These are phyloP conservation scores for Rosa multiflora DNA, from an alignment of 306 rosid genomes.

Conservation along the genomic window DNA sequence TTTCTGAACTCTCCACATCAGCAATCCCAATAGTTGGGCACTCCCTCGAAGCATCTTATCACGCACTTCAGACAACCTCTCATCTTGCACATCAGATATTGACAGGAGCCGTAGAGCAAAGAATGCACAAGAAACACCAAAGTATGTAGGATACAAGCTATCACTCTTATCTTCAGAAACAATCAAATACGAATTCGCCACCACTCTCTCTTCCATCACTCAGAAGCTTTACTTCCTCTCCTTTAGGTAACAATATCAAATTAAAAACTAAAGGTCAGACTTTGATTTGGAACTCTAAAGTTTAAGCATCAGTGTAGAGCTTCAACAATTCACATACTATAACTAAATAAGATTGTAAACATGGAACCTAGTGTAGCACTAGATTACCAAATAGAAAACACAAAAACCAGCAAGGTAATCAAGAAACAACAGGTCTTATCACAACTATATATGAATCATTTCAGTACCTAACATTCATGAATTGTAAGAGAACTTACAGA, in stretches of 20 bases:
- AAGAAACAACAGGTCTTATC: constrained; percentile 25
- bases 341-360: constrained; percentile 12
- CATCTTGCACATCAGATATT: constrained; percentile 44
- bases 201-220: constrained; percentile 64
- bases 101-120: constrained; percentile 66
- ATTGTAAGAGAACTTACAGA: constrained; percentile 37
- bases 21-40: constrained; percentile 78
- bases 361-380: constrained; percentile 31
- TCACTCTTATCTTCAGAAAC: constrained; percentile 47
- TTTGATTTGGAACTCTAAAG: constrained; percentile 20
- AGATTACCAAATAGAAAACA: constrained; percentile 1
- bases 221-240: constrained; percentile 27
- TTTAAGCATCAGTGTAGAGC: constrained; percentile 12
- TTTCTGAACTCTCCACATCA: constrained; percentile 74
- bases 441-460: constrained; percentile 23
- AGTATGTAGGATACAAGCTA: constrained; percentile 65
- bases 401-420: constrained; percentile 21
- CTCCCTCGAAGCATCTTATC: constrained; percentile 81
- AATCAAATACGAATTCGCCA: constrained; percentile 30
- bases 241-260: constrained; percentile 25
- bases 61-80: constrained; percentile 52
- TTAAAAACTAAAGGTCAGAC: constrained; percentile 32
- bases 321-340: constrained; percentile 10
- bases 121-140: constrained; percentile 89
- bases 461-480: constrained; percentile 18